A percentile compares a stretch with the other conserved stretches of the same genome.
These are phyloP conservation scores for Tulasnella sp. DNA, from an alignment of 768 basidiomycete genomes.

Conservation along the genomic window DNA sequence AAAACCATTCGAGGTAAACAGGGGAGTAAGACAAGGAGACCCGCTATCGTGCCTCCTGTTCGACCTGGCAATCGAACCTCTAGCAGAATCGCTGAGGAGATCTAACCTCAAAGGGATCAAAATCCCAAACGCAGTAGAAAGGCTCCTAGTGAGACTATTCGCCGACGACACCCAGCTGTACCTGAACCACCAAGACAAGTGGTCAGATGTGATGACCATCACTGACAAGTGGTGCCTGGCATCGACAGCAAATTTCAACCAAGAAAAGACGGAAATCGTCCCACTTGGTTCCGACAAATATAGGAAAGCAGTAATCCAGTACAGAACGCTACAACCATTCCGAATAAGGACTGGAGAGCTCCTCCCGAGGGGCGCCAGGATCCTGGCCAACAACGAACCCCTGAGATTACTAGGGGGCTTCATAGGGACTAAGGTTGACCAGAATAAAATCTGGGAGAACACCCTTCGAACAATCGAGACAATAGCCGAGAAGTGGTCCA, in stretches of 20 bases:
- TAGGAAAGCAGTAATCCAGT: background rate
- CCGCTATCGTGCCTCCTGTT: slow-evolving; percentile 30
- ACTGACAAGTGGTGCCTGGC: background rate
- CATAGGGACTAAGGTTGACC: slow-evolving; percentile 37
- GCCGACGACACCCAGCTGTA: slow-evolving; percentile 30
- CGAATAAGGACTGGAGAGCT: background rate
- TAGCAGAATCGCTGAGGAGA: slow-evolving; percentile 3
- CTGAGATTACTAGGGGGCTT: slow-evolving; percentile 38
- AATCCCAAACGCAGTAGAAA: slow-evolving; percentile 6
- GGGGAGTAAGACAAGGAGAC: slow-evolving; percentile 32
- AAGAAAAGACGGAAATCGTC: background rate
- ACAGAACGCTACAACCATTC: too few species aligned
- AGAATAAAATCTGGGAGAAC: slow-evolving; percentile 22
- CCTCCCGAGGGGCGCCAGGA: background rate
- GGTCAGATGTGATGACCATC: background rate
- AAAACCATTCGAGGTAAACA: background rate
- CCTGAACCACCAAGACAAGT: background rate
- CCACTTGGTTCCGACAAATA: background rate
- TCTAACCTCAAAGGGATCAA: slow-evolving; percentile 30
- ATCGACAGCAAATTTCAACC: background rate
- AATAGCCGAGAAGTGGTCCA: background rate
- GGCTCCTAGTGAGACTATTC: slow-evolving; percentile 27
- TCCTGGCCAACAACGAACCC: slow-evolving; percentile 27
- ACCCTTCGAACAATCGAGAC: background rate
- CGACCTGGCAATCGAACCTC: slow-evolving; percentile 15